Evolutionary conservation across 495 filamentous ascomycete genomes (phyloP).

Genomic region (Apiosordaria backusii): DNA sequence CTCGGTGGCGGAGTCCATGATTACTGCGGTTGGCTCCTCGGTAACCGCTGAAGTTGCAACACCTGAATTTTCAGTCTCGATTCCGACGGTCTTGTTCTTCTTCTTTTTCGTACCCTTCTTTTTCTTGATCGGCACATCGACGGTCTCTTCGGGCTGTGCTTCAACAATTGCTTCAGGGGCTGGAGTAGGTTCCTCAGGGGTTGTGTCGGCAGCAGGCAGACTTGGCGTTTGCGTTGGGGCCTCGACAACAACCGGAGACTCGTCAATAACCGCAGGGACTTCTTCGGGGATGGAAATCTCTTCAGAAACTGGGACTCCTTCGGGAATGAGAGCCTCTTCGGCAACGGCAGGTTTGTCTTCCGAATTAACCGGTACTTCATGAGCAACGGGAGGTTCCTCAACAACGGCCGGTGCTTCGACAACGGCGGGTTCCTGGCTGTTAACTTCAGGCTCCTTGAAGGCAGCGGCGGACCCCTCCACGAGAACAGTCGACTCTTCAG

Average conservation of each 20-base stretch:
- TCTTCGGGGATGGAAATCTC: no score
- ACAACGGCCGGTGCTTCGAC: background rate
- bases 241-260: background rate
- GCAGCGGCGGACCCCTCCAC: background rate
- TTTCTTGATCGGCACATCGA: background rate
- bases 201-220: background rate
- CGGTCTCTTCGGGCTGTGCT: background rate
- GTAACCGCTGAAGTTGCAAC: background rate
- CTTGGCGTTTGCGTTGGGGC: background rate
- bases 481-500: background rate
- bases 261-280: background rate
- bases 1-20: background rate
- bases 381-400: no score
- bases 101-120: background rate
- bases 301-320: background rate
- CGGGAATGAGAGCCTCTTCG: background rate
- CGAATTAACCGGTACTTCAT: background rate
- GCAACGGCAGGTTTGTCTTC: background rate
- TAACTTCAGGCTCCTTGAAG: background rate
- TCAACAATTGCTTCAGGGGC: no score
- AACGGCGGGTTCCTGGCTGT: background rate
- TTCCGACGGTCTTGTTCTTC: background rate
- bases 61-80: background rate
- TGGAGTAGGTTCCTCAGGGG: background rate
- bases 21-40: background rate